phyloP scores from a whole-genome alignment of 2,329 filamentous ascomycete genomes.

The Sclerotinia minor region DNA sequence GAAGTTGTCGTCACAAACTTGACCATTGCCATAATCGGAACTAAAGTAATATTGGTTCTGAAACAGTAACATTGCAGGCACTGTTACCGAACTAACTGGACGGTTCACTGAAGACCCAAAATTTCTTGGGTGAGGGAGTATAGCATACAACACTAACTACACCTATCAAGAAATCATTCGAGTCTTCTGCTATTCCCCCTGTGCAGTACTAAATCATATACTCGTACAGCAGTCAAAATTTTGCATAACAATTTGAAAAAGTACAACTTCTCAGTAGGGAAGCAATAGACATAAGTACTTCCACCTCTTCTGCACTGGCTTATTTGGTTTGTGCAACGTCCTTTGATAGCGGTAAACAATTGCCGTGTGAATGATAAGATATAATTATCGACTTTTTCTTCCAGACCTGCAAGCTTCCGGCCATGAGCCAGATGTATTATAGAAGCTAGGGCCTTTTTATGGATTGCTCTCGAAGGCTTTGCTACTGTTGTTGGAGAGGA shows the following conservation, averaged over 20 bases:
- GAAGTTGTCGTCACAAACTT: slow-evolving; percentile 7
- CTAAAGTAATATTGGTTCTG: not conserved
- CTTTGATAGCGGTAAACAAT: slow-evolving; percentile 22
- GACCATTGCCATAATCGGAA: slow-evolving; percentile 9
- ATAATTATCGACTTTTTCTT: slow-evolving; percentile 29
- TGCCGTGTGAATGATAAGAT: slow-evolving; percentile 27
- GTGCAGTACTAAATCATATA: not conserved
- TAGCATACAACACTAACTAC: slow-evolving; percentile 43
- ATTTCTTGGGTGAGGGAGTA: slow-evolving; percentile 46
- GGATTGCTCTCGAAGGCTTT: not conserved
- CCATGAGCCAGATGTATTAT: slow-evolving; percentile 21
- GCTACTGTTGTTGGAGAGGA: no score
- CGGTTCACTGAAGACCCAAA: slow-evolving; percentile 39
- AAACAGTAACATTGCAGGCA: not conserved
- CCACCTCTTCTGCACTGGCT: slow-evolving; percentile 32
- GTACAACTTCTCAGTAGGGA: slow-evolving; percentile 51
- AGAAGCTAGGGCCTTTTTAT: slow-evolving; percentile 29
- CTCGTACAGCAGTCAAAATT: slow-evolving; percentile 33
- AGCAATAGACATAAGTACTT: slow-evolving; percentile 48
- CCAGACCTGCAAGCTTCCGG: slow-evolving; percentile 25
- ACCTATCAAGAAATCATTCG: slow-evolving; percentile 33
- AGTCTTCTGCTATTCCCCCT: not conserved
- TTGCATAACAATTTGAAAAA: slow-evolving; percentile 44
- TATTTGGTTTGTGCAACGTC: slow-evolving; percentile 20
- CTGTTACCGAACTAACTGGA: not conserved